Percentiles rank a stretch among this genome's conserved stretches.
These are phyloP conservation scores for Microbotryomycetes sp. DNA, from an alignment of 1,284 basidiomycete species.

Conservation along the genomic window DNA sequence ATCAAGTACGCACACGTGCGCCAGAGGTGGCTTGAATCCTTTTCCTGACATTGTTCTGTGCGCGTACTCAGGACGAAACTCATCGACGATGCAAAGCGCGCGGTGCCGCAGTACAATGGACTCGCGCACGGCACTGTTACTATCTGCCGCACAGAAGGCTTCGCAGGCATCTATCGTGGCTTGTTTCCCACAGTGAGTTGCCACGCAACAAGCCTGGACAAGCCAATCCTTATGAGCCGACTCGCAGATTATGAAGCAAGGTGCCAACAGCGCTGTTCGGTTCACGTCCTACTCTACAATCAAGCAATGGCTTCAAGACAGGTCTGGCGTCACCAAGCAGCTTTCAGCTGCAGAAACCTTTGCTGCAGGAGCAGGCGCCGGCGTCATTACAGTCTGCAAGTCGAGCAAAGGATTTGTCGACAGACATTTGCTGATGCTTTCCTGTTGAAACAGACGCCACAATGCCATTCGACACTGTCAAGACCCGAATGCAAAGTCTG, in stretches of 20 bases:
- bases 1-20: slow-evolving; percentile 66
- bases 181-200: slow-evolving; percentile 77
- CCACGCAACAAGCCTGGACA: background rate
- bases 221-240: background rate
- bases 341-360: slow-evolving; percentile 84
- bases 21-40: too few species aligned
- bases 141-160: slow-evolving; percentile 76
- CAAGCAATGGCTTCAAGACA: slow-evolving; percentile 54
- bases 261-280: slow-evolving; percentile 80
- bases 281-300: background rate
- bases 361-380: slow-evolving; percentile 82
- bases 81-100: slow-evolving; percentile 82
- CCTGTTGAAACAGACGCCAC: background rate
- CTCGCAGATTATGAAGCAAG: slow-evolving; percentile 91
- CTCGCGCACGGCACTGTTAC: slow-evolving; percentile 71
- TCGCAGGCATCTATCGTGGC: slow-evolving; percentile 72
- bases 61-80: slow-evolving; percentile 70
- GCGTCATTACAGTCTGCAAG: slow-evolving; percentile 84
- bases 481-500: slow-evolving; percentile 92
- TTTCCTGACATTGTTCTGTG: background rate
- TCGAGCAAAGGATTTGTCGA: background rate
- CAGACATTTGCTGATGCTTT: background rate
- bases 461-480: slow-evolving; percentile 52
- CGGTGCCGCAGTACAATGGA: slow-evolving; percentile 74
- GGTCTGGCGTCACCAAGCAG: slow-evolving; percentile 69